Conservation (phyloP, 495 filamentous ascomycete genomes). For the Aspergillus nanangensis region DNA sequence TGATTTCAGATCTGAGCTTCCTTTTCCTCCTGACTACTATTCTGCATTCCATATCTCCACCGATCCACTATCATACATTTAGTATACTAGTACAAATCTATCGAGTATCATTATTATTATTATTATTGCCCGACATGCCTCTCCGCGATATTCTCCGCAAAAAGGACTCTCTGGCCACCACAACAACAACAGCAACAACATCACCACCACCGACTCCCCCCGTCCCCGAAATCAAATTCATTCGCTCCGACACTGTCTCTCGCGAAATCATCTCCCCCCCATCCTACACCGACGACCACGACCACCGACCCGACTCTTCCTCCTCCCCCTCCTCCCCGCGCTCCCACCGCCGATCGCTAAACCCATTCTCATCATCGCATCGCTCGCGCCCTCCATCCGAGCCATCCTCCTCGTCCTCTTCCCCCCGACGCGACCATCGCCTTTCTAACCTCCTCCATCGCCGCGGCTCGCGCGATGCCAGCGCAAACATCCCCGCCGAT, state of each 20-base stretch:
- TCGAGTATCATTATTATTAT: no score
- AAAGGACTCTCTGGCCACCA: no score
- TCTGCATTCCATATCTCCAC: no score
- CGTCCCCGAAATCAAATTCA: constrained; percentile 74
- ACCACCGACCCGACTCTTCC: constrained; percentile 15
- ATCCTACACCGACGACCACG: constrained; percentile 37
- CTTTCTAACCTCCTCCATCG: constrained; percentile 71
- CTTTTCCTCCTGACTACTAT: no score
- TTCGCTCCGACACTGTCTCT: constrained; percentile 75
- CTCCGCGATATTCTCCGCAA: constrained; percentile 72
- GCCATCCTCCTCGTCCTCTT: constrained; percentile 22
- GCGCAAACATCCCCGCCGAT: constrained; percentile 70
- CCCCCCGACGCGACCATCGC: constrained; percentile 37
- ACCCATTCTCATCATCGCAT: constrained; percentile 48
- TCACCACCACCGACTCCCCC: no score
- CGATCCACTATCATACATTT: no score
- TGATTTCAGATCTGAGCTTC: no score
- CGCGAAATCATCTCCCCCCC: constrained; percentile 74
- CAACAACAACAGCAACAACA: constrained; percentile 44
- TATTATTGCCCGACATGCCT: constrained; percentile 63
- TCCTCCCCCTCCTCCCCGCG: constrained; percentile 22
- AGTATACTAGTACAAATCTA: no score
- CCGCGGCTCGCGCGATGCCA: constrained; percentile 52
- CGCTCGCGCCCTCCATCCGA: constrained; percentile 39
- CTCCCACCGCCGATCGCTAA: constrained; percentile 43